Evolutionary conservation across 1,139 yeast genomes (phyloP).

Genomic region (Suhomyces ambrosiae): DNA sequence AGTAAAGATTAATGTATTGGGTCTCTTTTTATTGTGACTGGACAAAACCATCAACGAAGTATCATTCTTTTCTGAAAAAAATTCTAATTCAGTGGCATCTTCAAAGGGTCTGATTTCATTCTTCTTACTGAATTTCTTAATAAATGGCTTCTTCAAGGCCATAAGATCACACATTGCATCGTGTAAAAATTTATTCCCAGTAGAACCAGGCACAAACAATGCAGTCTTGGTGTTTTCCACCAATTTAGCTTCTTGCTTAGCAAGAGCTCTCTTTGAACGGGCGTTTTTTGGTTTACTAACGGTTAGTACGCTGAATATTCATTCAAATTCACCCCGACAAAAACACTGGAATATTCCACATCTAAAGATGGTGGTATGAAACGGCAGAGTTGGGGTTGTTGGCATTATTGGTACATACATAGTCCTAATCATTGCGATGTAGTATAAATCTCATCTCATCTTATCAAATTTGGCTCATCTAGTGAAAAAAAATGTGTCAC

Average conservation of each 20-base stretch:
- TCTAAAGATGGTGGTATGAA: too few relatives aligned
- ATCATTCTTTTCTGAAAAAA: slow-evolving; percentile 93
- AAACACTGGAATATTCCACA: neutral
- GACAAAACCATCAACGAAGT: slow-evolving; percentile 82
- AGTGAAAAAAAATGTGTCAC: slow-evolving; percentile 7
- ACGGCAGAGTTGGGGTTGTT: too few relatives aligned
- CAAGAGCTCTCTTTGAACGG: slow-evolving; percentile 92
- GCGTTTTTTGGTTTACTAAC: slow-evolving; percentile 81
- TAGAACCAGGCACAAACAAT: slow-evolving; percentile 86
- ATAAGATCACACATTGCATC: slow-evolving; percentile 89
- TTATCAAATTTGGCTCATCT: slow-evolving; percentile 3
- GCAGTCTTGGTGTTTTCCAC: slow-evolving; percentile 91
- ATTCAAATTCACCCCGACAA: neutral
- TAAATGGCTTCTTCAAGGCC: slow-evolving; percentile 89
- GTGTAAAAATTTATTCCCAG: slow-evolving; percentile 76
- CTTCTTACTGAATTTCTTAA: slow-evolving; percentile 83
- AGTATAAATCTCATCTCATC: slow-evolving; percentile 9
- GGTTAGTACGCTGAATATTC: slow-evolving; percentile 10
- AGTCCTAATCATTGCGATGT: slow-evolving; percentile 59
- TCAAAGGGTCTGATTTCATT: slow-evolving; percentile 93
- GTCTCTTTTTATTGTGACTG: slow-evolving; percentile 86
- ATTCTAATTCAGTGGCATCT: slow-evolving; percentile 83
- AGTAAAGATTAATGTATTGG: slow-evolving; percentile 82
- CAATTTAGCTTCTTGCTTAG: slow-evolving; percentile 82
- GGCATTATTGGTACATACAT: slow-evolving; percentile 43